These are phyloP conservation scores for Paracorniculantispora psalliotae DNA, from an alignment of 2,329 filamentous ascomycete species.

Conservation along the genomic window DNA sequence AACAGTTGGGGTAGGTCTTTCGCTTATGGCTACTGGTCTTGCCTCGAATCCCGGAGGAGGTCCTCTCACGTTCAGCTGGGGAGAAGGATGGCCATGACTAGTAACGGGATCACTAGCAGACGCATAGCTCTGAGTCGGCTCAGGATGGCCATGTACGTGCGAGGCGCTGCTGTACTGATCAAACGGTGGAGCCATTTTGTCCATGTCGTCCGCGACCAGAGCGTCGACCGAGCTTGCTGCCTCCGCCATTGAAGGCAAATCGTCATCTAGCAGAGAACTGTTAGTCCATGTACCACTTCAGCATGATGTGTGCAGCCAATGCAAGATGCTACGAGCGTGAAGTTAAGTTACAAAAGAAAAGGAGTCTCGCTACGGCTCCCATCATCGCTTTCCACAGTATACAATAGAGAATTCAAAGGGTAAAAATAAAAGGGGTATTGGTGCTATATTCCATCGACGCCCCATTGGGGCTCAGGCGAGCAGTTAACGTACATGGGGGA, in stretches of 20 bases:
- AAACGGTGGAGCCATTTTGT: constrained; percentile 22
- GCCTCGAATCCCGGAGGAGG: constrained; percentile 27
- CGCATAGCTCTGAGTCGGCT: background rate
- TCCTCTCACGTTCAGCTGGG: constrained; percentile 7
- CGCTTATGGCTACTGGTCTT: background rate
- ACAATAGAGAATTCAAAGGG: constrained; percentile 27
- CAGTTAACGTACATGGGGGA: constrained; percentile 62
- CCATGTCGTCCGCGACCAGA: constrained; percentile 54
- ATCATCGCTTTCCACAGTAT: constrained; percentile 57
- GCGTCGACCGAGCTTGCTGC: constrained; percentile 62
- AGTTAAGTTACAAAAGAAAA: constrained; percentile 39
- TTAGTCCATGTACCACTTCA: constrained; percentile 35
- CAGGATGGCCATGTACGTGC: constrained; percentile 6
- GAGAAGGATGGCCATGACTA: background rate
- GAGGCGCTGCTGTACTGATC: constrained; percentile 14
- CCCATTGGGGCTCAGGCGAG: constrained; percentile 28
- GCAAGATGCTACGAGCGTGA: constrained; percentile 19
- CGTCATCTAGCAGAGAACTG: constrained; percentile 51
- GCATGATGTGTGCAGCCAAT: constrained; percentile 19
- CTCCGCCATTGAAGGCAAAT: constrained; percentile 56
- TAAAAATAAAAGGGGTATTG: constrained; percentile 33
- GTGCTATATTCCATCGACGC: constrained; percentile 37
- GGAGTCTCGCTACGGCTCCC: constrained; percentile 48
- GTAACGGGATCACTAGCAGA: background rate
- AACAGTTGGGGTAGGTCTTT: background rate